A percentile compares a stretch with the other conserved stretches of the same genome.
Conservation (phyloP, 2,329 filamentous ascomycete species). For the Chaetomium sp. region DNA sequence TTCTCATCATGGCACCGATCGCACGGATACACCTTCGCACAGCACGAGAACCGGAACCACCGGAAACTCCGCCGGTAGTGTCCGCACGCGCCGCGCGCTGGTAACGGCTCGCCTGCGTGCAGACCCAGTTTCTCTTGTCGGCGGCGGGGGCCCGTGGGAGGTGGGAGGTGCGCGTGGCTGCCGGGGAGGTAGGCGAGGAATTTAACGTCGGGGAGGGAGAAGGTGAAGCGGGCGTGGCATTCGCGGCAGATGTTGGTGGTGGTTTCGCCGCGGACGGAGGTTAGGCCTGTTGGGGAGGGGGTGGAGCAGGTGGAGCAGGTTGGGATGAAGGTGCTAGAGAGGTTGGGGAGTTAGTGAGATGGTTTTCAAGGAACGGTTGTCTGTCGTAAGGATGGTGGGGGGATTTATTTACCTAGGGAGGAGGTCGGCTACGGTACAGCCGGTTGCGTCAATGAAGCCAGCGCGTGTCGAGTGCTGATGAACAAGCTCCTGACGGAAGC, state of each 20-base stretch:
- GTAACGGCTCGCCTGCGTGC: conserved; percentile 50
- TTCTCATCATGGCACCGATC: conserved; percentile 68
- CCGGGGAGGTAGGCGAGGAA: conserved; percentile 64
- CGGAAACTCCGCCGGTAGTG: conserved; percentile 55
- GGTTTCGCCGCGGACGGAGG: conserved; percentile 67
- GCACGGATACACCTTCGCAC: conserved; percentile 52
- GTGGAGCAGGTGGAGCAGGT: conserved; percentile 74
- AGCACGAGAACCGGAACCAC: conserved; percentile 62
- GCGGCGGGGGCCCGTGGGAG: conserved; percentile 35
- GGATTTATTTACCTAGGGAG: conserved; percentile 53
- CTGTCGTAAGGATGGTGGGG: conserved; percentile 9
- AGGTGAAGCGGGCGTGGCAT: conserved; percentile 74
- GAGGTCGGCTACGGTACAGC: conserved; percentile 69
- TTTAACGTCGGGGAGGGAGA: conserved; percentile 70
- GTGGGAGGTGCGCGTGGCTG: conserved; percentile 28
- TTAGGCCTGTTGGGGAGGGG: conserved; percentile 56
- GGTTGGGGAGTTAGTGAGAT: not conserved
- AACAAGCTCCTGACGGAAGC: conserved; percentile 62
- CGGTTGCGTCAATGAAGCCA: conserved; percentile 70
- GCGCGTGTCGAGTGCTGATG: conserved; percentile 68
- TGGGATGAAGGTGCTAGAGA: conserved; percentile 63
- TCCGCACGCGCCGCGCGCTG: conserved; percentile 45
- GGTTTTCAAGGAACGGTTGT: not conserved
- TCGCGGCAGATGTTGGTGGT: conserved; percentile 69
- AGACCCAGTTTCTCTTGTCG: conserved; percentile 50